phyloP scores from a whole-genome alignment of 2,329 filamentous ascomycete genomes.

The Talaromyces funiculosus region DNA sequence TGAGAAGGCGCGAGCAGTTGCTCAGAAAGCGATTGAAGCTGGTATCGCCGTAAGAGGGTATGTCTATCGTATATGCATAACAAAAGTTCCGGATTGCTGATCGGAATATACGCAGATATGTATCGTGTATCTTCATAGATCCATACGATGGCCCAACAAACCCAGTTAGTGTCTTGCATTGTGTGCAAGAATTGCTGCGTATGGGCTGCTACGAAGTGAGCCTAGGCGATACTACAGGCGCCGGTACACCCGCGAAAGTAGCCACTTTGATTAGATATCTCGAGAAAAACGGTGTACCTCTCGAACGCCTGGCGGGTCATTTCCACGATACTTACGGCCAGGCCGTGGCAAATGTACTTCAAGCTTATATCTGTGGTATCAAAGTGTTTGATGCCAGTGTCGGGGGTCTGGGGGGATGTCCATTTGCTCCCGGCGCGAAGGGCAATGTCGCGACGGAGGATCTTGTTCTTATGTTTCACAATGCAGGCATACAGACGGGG shows the following conservation, averaged over 20 bases:
- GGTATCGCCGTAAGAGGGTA: constrained; percentile 33
- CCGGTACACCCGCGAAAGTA: constrained; percentile 58
- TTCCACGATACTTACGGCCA: constrained; percentile 88
- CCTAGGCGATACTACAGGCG: constrained; percentile 83
- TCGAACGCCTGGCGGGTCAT: constrained; percentile 70
- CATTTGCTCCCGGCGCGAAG: constrained; percentile 77
- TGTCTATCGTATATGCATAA: background rate
- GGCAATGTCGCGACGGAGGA: constrained; percentile 85
- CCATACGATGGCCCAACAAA: constrained; percentile 51
- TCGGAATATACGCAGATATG: constrained; percentile 16
- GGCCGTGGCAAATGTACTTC: constrained; percentile 74
- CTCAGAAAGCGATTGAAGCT: constrained; percentile 21
- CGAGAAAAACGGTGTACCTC: constrained; percentile 51
- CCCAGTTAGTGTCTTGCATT: constrained; percentile 46
- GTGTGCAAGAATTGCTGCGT: constrained; percentile 60
- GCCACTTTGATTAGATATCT: constrained; percentile 29
- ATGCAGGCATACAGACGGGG: constrained; percentile 66
- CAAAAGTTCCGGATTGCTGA: background rate
- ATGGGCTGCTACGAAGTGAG: constrained; percentile 89
- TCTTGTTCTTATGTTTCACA: constrained; percentile 61
- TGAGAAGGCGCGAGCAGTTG: constrained; percentile 28
- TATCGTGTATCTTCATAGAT: constrained; percentile 40
- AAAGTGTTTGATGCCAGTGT: constrained; percentile 75
- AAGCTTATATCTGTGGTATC: constrained; percentile 71
- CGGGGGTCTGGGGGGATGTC: constrained; percentile 75